A percentile compares a stretch with the other conserved stretches of the same genome.
Conservation (phyloP, 352 stramenopile genomes). For the Phytophthora multivora region DNA sequence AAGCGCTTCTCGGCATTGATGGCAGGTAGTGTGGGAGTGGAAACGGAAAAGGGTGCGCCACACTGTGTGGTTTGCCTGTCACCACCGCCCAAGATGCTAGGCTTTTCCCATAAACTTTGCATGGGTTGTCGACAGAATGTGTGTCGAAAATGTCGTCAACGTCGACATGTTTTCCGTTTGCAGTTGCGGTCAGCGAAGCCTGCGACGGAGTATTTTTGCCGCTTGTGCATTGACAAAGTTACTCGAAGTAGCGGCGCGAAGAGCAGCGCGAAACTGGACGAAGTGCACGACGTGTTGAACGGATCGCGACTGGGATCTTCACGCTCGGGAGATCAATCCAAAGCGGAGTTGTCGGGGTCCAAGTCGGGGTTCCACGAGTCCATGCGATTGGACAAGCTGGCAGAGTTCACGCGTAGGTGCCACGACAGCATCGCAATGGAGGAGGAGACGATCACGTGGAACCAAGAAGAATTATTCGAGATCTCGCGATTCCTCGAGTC, state of each 20-base stretch:
- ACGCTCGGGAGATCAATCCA: constrained; percentile 7
- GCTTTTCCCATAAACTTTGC: constrained; percentile 43
- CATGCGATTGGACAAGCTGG: constrained; percentile 28
- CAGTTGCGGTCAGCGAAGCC: constrained; percentile 49
- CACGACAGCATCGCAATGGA: constrained; percentile 26
- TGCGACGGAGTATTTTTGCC: constrained; percentile 55
- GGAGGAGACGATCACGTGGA: constrained; percentile 36
- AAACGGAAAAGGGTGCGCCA: constrained; percentile 24
- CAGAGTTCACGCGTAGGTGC: constrained; percentile 33
- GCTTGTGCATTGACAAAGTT: constrained; percentile 51
- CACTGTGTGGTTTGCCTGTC: constrained; percentile 53
- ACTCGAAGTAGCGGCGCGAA: constrained; percentile 19
- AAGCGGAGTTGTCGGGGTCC: constrained; percentile 14
- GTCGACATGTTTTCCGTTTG: constrained; percentile 54
- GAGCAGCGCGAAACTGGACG: constrained; percentile 23
- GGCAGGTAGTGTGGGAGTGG: constrained; percentile 18
- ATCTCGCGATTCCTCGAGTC: constrained; percentile 33
- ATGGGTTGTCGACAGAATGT: constrained; percentile 52
- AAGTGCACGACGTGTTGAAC: constrained; percentile 38
- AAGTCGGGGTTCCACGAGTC: constrained; percentile 13
- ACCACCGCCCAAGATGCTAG: constrained; percentile 37
- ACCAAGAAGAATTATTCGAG: constrained; percentile 41
- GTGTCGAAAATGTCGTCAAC: constrained; percentile 50
- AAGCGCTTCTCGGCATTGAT: constrained; percentile 59
- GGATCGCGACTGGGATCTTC: constrained; percentile 20